Evolutionary conservation across 768 basidiomycete species (phyloP), one percentile per base, ranked within the genome.

Genomic region (Suillus fuscotomentosus): DNA sequence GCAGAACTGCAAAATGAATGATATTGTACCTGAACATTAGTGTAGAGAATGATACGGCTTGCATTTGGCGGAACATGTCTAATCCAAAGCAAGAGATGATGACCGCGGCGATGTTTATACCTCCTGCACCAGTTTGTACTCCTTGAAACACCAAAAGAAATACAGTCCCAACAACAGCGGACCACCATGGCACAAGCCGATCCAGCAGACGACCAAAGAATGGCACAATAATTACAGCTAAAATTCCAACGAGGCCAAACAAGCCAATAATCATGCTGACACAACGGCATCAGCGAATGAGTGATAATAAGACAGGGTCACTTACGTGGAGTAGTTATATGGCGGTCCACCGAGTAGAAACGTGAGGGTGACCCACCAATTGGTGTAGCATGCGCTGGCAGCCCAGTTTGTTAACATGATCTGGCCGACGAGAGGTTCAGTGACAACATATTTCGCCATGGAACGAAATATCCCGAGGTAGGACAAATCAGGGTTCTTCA

Each of bases 221-320:
- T 11, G 75, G 76, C 0, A 69, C 76, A 2, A 67, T 68, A 24
- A 70, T 63, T 56, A 82, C 74, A 36, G 79, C 83, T 63, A 71
- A 66, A 27, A 83, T 71, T 14, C 83, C 83, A 22, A 84, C 71
- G 8, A 85, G 75, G 15, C 82, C 83, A 61, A 85, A 81, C 5
- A 85, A 68, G 54, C 83, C 83, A 48, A 83, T 83, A 36, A 75
- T 64, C 38, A 78, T 62, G 6, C 78, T 75, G 61, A 71, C 70
- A 31, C 69, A 65, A 60, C 14, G 55, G 34, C 13, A 41, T 14
- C 50, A 55, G 51, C 22, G 24, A 60, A n/a, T 11, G 36, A 31
- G 14, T 36, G 27, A 7, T 3, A 45, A 60, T 14, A 34, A 36
- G 41, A 53, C n/a, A 17, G 5, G 0, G 22, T n/a, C 5, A 75